Base-by-base conservation (phyloP, 2,329 filamentous ascomycete genomes). In the Dothideomycetidae sp. region DNA sequence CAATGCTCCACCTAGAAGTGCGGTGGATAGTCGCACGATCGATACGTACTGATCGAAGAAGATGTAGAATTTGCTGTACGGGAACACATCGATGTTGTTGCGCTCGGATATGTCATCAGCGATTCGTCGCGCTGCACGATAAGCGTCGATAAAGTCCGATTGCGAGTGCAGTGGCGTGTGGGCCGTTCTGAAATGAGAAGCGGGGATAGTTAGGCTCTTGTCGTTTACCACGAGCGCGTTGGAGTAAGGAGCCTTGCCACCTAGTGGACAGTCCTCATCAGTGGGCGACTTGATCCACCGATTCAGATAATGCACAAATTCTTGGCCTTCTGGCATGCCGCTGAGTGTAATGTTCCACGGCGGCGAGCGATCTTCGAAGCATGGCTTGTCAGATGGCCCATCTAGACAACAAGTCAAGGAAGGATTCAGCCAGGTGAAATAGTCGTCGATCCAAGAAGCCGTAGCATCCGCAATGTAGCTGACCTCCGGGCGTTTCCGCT, bases 21-120 rank as follows among this genome's bases (percentile, higher is more conserved):
- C 74, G 1, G 71, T 78, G 0, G 88, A 86, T 3, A 96, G 68
- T 9, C 71, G 68, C 13, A 93, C 75, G 43, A 98, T 96, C 41
- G 73, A 73, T 4, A 83, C 71, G 53, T 98, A 98, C 56, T 96
- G 90, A 55, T 98, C 90, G 56, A 98, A 98, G 71, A 96, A 98
- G 56, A 98, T 86, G 64, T 98, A 98, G 57, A 93, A 93, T 43
- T 94, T 78, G 48, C 83, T 92, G 63, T 98, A 98, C 0, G 90
- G 84, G 68, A 98, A 98, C 3, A 98, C 78, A 15, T 90, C 77
- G 14, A 82, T 74, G 4, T 76, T 72, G 3, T 85, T 86, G 36
- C 70, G 67, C 37, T 71, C 60, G 10, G 70, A 78, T 36, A 98
- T 77, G 17, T 81, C 78, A 10, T 75, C 63, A 0, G 88, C 77